phyloP scores from a whole-genome alignment of 2,329 filamentous ascomycete genomes.

The Penicillium polonicum region DNA sequence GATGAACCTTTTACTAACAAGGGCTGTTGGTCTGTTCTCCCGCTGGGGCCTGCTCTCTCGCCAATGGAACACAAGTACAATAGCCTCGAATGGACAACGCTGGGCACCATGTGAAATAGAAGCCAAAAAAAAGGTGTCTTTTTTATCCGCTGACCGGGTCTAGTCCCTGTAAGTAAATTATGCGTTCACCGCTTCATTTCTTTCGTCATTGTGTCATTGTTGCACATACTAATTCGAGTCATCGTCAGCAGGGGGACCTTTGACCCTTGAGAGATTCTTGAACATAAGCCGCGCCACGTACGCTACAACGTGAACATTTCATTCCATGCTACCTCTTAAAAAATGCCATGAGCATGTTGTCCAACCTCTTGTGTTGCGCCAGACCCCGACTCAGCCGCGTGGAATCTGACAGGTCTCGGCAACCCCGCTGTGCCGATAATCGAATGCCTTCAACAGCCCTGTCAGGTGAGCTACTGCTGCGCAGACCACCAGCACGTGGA shows the following conservation, averaged over 20 bases:
- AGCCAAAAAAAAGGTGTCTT: constrained; percentile 4
- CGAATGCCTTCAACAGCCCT: constrained; percentile 79
- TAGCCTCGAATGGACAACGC: constrained; percentile 4
- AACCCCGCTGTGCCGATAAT: constrained; percentile 70
- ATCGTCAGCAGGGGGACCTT: constrained; percentile 23
- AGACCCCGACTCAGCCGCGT: constrained; percentile 20
- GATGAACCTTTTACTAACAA: constrained; percentile 11
- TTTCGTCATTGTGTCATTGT: constrained; percentile 25
- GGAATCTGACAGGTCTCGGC: constrained; percentile 51
- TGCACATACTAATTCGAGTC: constrained; percentile 24
- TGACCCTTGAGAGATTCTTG: constrained; percentile 4
- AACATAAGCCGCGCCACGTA: constrained; percentile 6
- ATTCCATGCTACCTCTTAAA: constrained; percentile 20
- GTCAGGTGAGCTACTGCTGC: constrained; percentile 80
- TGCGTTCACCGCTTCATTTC: constrained; percentile 16
- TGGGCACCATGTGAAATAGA: constrained; percentile 33
- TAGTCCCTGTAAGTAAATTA: constrained; percentile 9
- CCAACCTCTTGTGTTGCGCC: constrained; percentile 19
- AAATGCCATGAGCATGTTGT: constrained; percentile 25
- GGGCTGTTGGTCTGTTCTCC: constrained; percentile 8
- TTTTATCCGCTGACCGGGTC: constrained; percentile 28
- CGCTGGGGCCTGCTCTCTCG: constrained; percentile 10
- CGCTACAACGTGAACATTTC: constrained; percentile 15
- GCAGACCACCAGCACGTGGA: constrained; percentile 83
- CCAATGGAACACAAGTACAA: constrained; percentile 16